Evolutionary conservation across 1,139 yeast genomes (phyloP), one percentile per base, ranked within the genome.

Genomic region (Hanseniaspora uvarum): DNA sequence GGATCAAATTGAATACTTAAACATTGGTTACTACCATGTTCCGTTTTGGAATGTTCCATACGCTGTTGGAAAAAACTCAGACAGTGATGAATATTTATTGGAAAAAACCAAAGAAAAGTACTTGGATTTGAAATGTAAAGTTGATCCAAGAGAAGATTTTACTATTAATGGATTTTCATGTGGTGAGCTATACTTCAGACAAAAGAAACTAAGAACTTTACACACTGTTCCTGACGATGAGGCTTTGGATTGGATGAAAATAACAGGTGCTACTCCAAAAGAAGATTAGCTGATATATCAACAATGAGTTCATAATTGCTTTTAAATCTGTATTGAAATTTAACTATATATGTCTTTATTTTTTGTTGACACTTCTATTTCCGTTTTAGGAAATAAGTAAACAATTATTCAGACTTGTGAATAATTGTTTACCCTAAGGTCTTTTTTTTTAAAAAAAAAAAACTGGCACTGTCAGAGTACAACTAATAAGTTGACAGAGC

Each of bases 151-250:
- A 10, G 75, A 82, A 19, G 95, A 87, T 70, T 85, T 87, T 70
- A 82, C 95, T 48, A 87, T 88, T 85, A 78, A 78, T 65, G 86
- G 83, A 39, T 89, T 85, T 71, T 83, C 94, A n/a, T 89, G 96
- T 41, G 53, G 53, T 19, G 33, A 28, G 18, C 37, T 24, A 19
- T 49, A 49, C 30, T 34, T 49, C 30, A 33, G 19, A 21, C 28
- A 41, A 24, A 49, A 49, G 28, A 49, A 49, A n/a, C 24, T 49
- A 23, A 49, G 44, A 36, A 5, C 47, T 3, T 18, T 41, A 4
- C 34, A 18, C 7, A 41, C 43, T 4, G 18, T 49, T 49, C 37
- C 53, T 10, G 53, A 49, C 10, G 7, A 41, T 4, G 53, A 34
- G 12, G 53, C 53, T 5, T 23, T 34, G 4, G 53, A 49, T 19